These are phyloP conservation scores for Colletotrichum filicis DNA, from an alignment of 2,329 filamentous ascomycete genomes.

Conservation along the genomic window DNA sequence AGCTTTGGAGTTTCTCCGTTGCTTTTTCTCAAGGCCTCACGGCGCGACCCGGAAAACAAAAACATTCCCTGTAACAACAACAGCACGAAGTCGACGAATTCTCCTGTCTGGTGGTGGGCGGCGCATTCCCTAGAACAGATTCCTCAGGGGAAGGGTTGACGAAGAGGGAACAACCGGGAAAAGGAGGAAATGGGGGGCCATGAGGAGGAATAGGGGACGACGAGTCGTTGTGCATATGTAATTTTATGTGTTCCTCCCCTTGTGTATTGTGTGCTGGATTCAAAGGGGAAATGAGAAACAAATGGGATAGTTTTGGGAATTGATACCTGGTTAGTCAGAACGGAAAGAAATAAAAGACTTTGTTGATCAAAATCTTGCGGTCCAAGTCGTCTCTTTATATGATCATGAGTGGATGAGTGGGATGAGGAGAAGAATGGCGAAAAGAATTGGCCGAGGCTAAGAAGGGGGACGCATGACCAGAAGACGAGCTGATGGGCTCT, in stretches of 20 bases:
- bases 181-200: neutral
- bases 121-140: constrained; percentile 21
- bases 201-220: neutral
- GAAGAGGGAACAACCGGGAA: neutral
- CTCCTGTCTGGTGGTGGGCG: constrained; percentile 10
- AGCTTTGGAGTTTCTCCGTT: neutral
- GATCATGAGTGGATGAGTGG: neutral
- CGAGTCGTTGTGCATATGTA: constrained; percentile 31
- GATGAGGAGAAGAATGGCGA: no score
- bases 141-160: neutral
- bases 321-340: constrained; percentile 23
- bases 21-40: neutral
- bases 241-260: constrained; percentile 22
- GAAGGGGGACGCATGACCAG: neutral
- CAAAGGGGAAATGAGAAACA: constrained; percentile 4
- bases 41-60: neutral
- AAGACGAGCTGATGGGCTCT: neutral
- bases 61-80: constrained; percentile 27
- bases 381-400: neutral
- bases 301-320: constrained; percentile 15
- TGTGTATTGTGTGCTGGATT: constrained; percentile 10
- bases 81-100: constrained; percentile 30
- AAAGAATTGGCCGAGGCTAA: neutral
- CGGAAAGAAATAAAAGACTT: neutral
- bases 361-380: neutral